phyloP scores from a whole-genome alignment of 345 rosid species.

The Gossypium thurberi region DNA sequence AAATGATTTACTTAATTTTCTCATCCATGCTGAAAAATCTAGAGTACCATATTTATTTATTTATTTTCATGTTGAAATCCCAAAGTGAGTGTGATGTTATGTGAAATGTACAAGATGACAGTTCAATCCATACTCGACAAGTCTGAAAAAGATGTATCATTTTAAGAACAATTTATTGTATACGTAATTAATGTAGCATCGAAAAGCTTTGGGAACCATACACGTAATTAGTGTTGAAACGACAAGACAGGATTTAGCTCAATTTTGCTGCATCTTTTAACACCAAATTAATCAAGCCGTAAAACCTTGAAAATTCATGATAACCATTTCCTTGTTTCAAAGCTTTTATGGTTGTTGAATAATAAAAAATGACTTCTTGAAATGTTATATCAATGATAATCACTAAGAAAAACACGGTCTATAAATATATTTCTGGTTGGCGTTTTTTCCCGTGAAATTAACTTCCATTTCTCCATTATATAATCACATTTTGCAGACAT shows the following conservation, averaged over 20 bases:
- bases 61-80: neutral
- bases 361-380: neutral
- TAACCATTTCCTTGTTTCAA: neutral
- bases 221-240: too few species aligned
- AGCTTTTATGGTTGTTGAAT: too few species aligned
- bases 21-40: too few species aligned
- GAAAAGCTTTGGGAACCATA: too few species aligned
- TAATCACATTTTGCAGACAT: neutral
- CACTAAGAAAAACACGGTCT: neutral
- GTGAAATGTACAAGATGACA: neutral
- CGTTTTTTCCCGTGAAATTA: constrained; percentile 8
- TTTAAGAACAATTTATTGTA: too few species aligned
- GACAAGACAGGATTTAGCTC: too few species aligned
- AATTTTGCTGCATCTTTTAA: too few species aligned
- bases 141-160: too few species aligned
- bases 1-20: too few species aligned
- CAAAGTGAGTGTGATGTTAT: too few species aligned
- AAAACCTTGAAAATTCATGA: neutral
- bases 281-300: too few species aligned
- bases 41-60: neutral
- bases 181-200: too few species aligned
- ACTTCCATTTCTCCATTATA: constrained; percentile 14
- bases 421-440: constrained; percentile 16
- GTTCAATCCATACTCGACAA: neutral
- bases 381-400: constrained; percentile 1